phyloP scores from a whole-genome alignment of 331 rosid genomes.

The Arachis monticola region DNA sequence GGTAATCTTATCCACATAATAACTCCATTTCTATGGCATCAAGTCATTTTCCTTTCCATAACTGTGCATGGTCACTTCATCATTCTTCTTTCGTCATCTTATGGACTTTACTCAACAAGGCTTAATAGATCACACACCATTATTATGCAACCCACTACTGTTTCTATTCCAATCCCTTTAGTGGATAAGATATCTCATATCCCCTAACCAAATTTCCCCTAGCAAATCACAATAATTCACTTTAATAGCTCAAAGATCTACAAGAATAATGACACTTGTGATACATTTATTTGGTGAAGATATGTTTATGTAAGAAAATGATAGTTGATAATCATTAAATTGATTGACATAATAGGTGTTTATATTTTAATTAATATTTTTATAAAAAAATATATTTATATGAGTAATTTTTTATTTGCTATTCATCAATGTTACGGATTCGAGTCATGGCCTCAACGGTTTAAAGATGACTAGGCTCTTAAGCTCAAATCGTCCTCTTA shows the following conservation, averaged over 20 bases:
- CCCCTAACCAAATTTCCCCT: conserved; percentile 6
- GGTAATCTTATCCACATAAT: conserved; percentile 38
- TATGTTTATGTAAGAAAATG: no score
- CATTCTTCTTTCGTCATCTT: conserved; percentile 16
- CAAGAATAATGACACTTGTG: neutral
- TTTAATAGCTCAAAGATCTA: conserved; percentile 6
- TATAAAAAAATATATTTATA: no score
- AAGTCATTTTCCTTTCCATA: conserved; percentile 26
- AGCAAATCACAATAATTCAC: conserved; percentile 14
- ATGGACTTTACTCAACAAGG: neutral
- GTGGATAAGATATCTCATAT: conserved; percentile 23
- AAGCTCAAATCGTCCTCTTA: no score
- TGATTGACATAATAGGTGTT: no score
- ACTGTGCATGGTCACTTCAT: conserved; percentile 6
- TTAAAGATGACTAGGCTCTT: no score
- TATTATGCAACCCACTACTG: conserved; percentile 25
- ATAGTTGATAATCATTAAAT: no score
- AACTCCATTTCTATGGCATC: neutral
- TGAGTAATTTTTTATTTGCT: no score
- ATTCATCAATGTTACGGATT: no score
- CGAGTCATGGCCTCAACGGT: no score
- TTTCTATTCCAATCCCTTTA: neutral
- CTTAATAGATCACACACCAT: conserved; percentile 1
- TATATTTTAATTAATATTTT: no score
- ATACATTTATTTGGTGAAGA: no score